Evolutionary conservation across 768 basidiomycete genomes (phyloP).

Genomic region (Lentinula detonsa): DNA sequence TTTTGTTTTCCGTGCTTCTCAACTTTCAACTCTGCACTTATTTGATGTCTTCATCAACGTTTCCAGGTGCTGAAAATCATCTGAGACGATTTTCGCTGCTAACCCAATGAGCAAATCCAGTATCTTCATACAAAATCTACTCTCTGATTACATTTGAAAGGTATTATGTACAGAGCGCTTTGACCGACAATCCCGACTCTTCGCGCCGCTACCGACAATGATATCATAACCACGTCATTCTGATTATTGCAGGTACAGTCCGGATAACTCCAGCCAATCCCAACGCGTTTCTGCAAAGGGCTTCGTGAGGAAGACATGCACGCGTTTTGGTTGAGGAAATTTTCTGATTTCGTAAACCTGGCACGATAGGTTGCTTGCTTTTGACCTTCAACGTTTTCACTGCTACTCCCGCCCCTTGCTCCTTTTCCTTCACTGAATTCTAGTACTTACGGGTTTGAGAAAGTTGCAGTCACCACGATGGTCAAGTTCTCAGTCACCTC

Average conservation of each 20-base stretch:
- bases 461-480: not conserved
- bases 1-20: too few relatives aligned
- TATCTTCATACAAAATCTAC: too few relatives aligned
- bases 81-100: too few relatives aligned
- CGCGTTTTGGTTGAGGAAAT: not conserved
- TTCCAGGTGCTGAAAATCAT: too few relatives aligned
- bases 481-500: not conserved
- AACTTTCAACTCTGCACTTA: too few relatives aligned
- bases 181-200: not conserved
- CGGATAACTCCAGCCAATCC: not conserved
- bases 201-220: not conserved
- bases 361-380: not conserved
- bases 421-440: not conserved
- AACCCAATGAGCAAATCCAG: too few relatives aligned
- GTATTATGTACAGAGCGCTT: too few relatives aligned
- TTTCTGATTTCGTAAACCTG: not conserved
- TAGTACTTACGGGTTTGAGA: not conserved
- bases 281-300: not conserved
- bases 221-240: not conserved
- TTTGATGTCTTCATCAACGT: too few relatives aligned
- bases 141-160: too few relatives aligned
- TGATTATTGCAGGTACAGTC: not conserved
- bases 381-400: not conserved
- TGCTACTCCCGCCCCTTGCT: not conserved
- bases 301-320: not conserved